A percentile compares a stretch with the other conserved stretches of the same genome.
Evolutionary conservation across 1,284 basidiomycete species (phyloP).

Genomic region (Clitocybe nebularis): DNA sequence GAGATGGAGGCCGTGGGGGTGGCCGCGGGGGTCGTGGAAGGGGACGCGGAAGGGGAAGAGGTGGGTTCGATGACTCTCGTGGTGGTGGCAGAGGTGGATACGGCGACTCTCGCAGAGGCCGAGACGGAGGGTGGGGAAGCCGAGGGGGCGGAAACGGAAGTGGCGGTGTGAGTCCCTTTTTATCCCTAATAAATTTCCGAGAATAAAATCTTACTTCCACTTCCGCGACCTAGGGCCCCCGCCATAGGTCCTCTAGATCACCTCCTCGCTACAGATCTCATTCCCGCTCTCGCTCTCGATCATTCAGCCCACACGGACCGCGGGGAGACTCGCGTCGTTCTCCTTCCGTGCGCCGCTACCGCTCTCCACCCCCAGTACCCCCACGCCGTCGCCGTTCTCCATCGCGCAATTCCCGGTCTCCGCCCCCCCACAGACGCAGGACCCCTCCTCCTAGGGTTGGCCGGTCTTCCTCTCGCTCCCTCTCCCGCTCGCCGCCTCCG

Average conservation of each 20-base stretch:
- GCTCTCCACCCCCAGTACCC: constrained; percentile 32
- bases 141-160: constrained; percentile 40
- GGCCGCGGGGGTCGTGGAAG: constrained; percentile 46
- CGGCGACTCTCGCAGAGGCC: too few species aligned
- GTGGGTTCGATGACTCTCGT: constrained; percentile 41
- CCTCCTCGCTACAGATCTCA: too few species aligned
- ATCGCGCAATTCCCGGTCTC: constrained; percentile 28
- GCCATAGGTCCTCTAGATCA: constrained; percentile 40
- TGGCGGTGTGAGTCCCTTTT: constrained; percentile 36
- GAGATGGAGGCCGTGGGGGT: constrained; percentile 45
- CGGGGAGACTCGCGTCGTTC: constrained; percentile 32
- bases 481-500: constrained; percentile 27
- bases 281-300: constrained; percentile 41
- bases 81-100: constrained; percentile 27
- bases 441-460: constrained; percentile 28
- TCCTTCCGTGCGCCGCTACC: constrained; percentile 26
- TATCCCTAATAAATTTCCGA: constrained; percentile 11
- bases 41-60: constrained; percentile 42
- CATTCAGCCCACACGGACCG: constrained; percentile 24
- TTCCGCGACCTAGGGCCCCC: constrained; percentile 22
- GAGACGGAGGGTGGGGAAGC: constrained; percentile 36
- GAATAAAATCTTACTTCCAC: constrained; percentile 6
- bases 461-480: constrained; percentile 31
- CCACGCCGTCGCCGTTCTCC: constrained; percentile 36
- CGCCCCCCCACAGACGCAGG: constrained; percentile 23